phyloP scores from a whole-genome alignment of 2,329 filamentous ascomycete genomes.

The Huntiella bhutanensis region DNA sequence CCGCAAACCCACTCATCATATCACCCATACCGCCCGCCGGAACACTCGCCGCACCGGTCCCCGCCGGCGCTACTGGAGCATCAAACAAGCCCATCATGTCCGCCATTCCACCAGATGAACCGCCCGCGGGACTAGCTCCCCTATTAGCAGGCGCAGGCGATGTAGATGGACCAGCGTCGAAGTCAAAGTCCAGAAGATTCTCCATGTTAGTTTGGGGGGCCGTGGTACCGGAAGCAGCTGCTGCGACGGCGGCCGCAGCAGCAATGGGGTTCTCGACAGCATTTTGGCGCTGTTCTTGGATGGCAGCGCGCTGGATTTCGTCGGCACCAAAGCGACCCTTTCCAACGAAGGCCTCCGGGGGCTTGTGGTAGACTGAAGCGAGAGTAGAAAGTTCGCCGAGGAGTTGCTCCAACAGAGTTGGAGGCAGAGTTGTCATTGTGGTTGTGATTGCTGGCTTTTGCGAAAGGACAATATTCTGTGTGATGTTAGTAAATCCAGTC shows the following conservation, averaged over 20 bases:
- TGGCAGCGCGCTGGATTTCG: constrained; percentile 83
- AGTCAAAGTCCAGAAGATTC: constrained; percentile 90
- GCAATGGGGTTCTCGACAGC: constrained; percentile 87
- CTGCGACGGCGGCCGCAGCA: constrained; percentile 49
- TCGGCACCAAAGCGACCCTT: constrained; percentile 87
- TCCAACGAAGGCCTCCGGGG: constrained; percentile 92
- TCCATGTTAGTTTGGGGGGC: constrained; percentile 61
- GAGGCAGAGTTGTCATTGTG: constrained; percentile 78
- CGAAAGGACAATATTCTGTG: constrained; percentile 63
- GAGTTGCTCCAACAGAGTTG: constrained; percentile 71
- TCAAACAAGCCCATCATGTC: constrained; percentile 55
- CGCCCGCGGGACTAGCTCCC: constrained; percentile 40
- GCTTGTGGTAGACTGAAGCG: constrained; percentile 96
- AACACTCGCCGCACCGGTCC: constrained; percentile 18
- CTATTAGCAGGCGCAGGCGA: constrained; percentile 54
- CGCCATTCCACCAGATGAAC: constrained; percentile 31
- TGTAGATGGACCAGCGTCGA: constrained; percentile 84
- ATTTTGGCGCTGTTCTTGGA: constrained; percentile 88
- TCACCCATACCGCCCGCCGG: constrained; percentile 51
- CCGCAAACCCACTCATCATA: constrained; percentile 74
- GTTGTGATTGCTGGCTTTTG: constrained; percentile 87
- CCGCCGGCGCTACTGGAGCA: constrained; percentile 33
- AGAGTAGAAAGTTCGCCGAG: constrained; percentile 82
- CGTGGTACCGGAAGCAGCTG: constrained; percentile 36
- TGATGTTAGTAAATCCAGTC: not conserved